A percentile compares a stretch with the other conserved stretches of the same genome.
phyloP scores from a whole-genome alignment of 305 asterid genomes.

The Plantago coronopus region DNA sequence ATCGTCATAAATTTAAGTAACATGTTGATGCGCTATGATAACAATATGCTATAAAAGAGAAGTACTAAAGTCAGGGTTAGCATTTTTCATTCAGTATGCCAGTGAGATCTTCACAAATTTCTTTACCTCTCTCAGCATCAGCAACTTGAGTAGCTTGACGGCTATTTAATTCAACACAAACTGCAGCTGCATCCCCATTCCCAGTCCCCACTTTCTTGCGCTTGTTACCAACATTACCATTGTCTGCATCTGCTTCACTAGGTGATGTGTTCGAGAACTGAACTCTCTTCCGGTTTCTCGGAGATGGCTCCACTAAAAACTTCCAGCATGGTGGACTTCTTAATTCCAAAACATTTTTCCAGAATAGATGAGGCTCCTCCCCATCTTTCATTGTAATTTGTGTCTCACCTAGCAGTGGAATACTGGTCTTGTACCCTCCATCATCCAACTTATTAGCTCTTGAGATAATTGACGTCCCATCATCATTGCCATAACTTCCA shows the following conservation, averaged over 20 bases:
- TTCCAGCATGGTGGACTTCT: constrained; percentile 63
- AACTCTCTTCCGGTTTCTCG: constrained; percentile 73
- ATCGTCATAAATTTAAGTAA: constrained; percentile 24
- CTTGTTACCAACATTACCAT: constrained; percentile 51
- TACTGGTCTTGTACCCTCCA: constrained; percentile 42
- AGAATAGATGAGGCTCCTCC: constrained; percentile 62
- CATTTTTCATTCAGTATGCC: constrained; percentile 11
- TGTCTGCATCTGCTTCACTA: constrained; percentile 29
- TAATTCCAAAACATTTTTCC: constrained; percentile 72
- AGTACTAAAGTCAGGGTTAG: constrained; percentile 5
- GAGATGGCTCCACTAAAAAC: constrained; percentile 38
- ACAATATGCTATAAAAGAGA: constrained; percentile 2
- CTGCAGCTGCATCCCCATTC: constrained; percentile 33
- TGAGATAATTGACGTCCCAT: constrained; percentile 42
- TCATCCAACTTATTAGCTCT: constrained; percentile 47
- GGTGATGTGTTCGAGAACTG: constrained; percentile 40
- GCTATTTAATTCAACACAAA: constrained; percentile 36
- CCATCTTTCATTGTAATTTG: constrained; percentile 42
- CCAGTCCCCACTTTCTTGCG: constrained; percentile 48
- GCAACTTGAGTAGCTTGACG: constrained; percentile 26
- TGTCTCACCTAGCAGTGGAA: constrained; percentile 62
- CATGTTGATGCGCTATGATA: constrained; percentile 5
- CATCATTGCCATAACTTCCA: constrained; percentile 25
- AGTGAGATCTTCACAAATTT: constrained; percentile 14
- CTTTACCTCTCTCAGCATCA: constrained; percentile 35